Conservation (phyloP, 2,329 filamentous ascomycete genomes). For the Diaporthe aspalathi region DNA sequence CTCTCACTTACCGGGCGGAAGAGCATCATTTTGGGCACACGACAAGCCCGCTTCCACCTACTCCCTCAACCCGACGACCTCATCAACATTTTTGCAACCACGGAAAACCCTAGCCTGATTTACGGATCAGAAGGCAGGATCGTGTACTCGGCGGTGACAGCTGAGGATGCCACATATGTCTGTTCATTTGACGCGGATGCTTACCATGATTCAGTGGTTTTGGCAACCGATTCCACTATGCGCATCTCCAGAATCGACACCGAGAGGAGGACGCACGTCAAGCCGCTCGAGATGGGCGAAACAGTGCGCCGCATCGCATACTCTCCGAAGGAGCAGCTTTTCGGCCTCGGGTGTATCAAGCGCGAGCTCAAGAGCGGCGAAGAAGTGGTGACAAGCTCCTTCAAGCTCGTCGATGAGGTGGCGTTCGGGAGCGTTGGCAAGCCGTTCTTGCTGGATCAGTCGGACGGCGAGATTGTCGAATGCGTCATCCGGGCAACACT, state of each 20-base stretch:
- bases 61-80: conserved; percentile 76
- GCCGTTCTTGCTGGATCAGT: conserved; percentile 69
- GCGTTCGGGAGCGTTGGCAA: conserved; percentile 82
- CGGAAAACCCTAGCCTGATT: conserved; percentile 93
- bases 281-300: conserved; percentile 80
- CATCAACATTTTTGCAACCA: conserved; percentile 90
- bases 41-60: conserved; percentile 83
- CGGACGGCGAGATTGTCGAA: conserved; percentile 79
- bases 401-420: conserved; percentile 91
- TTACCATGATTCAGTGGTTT: conserved; percentile 82
- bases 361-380: conserved; percentile 76
- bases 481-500: conserved; percentile 83
- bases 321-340: conserved; percentile 80
- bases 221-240: conserved; percentile 81
- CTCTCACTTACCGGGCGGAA: conserved; percentile 78
- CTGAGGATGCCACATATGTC: conserved; percentile 84
- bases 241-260: conserved; percentile 85
- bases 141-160: conserved; percentile 93
- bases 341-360: conserved; percentile 87
- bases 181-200: conserved; percentile 85
- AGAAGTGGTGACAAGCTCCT: conserved; percentile 82
- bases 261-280: conserved; percentile 88
- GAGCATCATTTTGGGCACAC: conserved; percentile 85
- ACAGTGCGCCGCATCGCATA: conserved; percentile 91
- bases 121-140: conserved; percentile 89